Evolutionary conservation across 768 basidiomycete genomes (phyloP), one percentile per base, ranked within the genome.

Genomic region (Termitomyces sp.): DNA sequence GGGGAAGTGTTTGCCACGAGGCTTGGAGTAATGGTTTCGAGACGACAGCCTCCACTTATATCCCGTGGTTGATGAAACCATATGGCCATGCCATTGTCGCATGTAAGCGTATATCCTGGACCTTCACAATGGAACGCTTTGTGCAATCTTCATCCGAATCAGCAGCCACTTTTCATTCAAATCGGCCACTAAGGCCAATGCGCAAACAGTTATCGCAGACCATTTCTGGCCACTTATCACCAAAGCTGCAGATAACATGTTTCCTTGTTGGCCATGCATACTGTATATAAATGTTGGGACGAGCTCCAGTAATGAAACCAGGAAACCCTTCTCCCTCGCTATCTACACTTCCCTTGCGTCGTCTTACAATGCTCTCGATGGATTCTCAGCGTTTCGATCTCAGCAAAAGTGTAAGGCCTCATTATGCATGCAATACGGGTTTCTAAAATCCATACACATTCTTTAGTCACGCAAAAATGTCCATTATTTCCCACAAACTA

Each of bases 361-460:
- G n/a, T 55, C 48, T 44, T 41, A 56, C 55, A 38, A 56, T 56
- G 43, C 41, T 47, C 41, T 50, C 50, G 20, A 66, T 74, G 67
- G 67, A 69, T 54, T 56, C 69, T 53, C 71, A 73, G 55, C 61
- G 73, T 47, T 74, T 60, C 48, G 67, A 72, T 43, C 61, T 57
- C 5, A 63, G 57, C n/a, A 62, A 58, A 50, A 66, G 57, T 32
- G 71, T 70, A 56, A 45, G 56, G 28, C 16, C n/a, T 45, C 16
- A 7, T 48, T n/a, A 24, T 33, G 5, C 38, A 35, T 9, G 22
- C 35, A 10, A 24, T 22, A 24, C 35, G 22, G 13, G 5, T 3
- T 30, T 9, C 22, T 40, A n/a, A 13, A 11, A 7, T 20, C n/a
- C 32, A 55, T 22, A 55, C 16, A 16, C n/a, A 16, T 14, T 43